Evolutionary conservation across 768 basidiomycete species (phyloP), one percentile per base, ranked within the genome.

Genomic region (Kwoniella botswanensis): DNA sequence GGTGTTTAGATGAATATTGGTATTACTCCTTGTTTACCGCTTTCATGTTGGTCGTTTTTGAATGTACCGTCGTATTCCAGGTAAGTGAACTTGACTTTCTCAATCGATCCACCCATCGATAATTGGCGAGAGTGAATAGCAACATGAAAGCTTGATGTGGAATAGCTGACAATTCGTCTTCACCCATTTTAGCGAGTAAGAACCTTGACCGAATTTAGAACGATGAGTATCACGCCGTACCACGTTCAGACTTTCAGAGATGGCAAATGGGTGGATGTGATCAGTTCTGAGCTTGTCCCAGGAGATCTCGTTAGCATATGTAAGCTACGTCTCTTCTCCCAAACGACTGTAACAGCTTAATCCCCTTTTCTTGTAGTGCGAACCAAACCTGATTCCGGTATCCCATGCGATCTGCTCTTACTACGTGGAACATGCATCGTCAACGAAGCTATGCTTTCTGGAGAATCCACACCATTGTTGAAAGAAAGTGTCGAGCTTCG

Each of bases 1-100:
- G 97, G 97, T 93, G 92, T 81, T 84, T 99, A 77, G 97, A 99
- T 78, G 97, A 98, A 82, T 99, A 98, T 83, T 98, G 94, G 95
- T 98, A 97, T 83, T 99, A 98, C 86, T 85, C 92, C 67, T 83
- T 99, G 52, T 99, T 99, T 86, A 98, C 97, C 1, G 87, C 95
- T 26, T 98, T 99, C 88, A 99, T 99, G 97, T 87, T 99, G 44
- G 86, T 99, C 58, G 91, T 97, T 73, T 99, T 99, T 81, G 97
- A 99, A 85, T 98, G 95, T 85, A 98, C 97, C 1, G 94, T 97
- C 24, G 96, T 98, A 41, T 98, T 92, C 90, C 97, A 98, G 90
- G 94, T 93, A 74, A 61, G 90, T 84, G 29, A 0, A 5, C 22
- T 35, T 35, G 35, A 10, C 46, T 41, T 35, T n/a, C 43, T 53